phyloP scores from a whole-genome alignment of 345 rosid genomes.

The Linum usitatissimum region DNA sequence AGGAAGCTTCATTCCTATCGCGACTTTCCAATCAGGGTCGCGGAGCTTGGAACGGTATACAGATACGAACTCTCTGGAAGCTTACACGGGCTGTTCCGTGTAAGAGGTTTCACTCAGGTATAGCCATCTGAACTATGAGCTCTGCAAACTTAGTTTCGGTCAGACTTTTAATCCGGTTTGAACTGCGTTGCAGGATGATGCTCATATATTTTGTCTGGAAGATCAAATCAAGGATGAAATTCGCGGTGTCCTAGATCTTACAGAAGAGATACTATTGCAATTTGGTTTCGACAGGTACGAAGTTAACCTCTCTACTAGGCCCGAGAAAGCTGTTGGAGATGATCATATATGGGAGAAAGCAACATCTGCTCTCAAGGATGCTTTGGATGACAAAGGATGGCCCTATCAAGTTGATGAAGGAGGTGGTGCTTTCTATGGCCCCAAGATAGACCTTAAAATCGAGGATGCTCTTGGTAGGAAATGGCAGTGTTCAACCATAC shows the following conservation, averaged over 20 bases:
- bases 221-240: constrained; percentile 93
- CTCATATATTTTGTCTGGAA: constrained; percentile 91
- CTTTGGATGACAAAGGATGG: constrained; percentile 91
- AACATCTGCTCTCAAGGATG: constrained; percentile 65
- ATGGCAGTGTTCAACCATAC: constrained; percentile 98
- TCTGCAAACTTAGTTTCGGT: not conserved
- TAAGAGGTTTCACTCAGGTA: constrained; percentile 97
- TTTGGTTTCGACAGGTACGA: constrained; percentile 79
- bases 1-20: constrained; percentile 86
- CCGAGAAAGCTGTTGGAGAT: constrained; percentile 81
- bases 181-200: constrained; percentile 64
- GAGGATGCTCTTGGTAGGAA: constrained; percentile 96
- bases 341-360: constrained; percentile 94
- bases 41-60: constrained; percentile 92
- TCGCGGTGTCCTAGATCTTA: constrained; percentile 81
- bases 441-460: constrained; percentile 88
- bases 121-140: not conserved
- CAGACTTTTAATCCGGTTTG: not conserved
- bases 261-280: constrained; percentile 69
- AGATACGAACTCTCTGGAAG: constrained; percentile 93
- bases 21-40: constrained; percentile 84
- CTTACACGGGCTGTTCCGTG: constrained; percentile 92
- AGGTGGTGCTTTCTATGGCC: constrained; percentile 99
- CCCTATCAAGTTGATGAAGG: constrained; percentile 86
- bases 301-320: constrained; percentile 90